These are phyloP conservation scores for Xylariaceae sp. DNA, from an alignment of 2,329 filamentous ascomycete genomes.

Conservation along the genomic window DNA sequence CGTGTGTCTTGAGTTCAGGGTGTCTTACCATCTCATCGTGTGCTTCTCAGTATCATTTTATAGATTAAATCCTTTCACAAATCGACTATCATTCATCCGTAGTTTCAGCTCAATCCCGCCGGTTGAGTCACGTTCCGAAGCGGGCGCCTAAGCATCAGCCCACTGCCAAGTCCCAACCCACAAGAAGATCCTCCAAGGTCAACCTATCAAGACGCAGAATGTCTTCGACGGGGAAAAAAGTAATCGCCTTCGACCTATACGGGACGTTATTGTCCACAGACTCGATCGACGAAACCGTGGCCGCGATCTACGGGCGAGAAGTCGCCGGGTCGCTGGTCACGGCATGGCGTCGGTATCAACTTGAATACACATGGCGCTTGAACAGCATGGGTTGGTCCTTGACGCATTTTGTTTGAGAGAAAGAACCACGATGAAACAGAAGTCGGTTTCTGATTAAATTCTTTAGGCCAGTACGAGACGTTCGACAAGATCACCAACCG, in stretches of 20 bases:
- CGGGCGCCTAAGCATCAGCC: not conserved
- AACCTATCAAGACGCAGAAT: not conserved
- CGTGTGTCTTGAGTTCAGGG: no score
- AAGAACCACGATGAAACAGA: not conserved
- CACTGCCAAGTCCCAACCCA: not conserved
- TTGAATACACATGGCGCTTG: constrained; percentile 72
- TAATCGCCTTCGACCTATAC: constrained; percentile 71
- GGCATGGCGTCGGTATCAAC: constrained; percentile 63
- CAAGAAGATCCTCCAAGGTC: not conserved
- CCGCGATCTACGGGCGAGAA: constrained; percentile 51
- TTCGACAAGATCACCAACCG: constrained; percentile 60
- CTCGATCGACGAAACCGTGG: constrained; percentile 58
- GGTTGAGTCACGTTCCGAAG: constrained; percentile 17
- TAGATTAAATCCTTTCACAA: not conserved
- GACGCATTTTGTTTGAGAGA: constrained; percentile 3
- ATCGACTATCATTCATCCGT: not conserved
- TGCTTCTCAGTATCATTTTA: not conserved
- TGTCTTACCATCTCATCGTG: not conserved
- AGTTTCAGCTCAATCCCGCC: constrained; percentile 2
- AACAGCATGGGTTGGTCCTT: constrained; percentile 63
- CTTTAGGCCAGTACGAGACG: constrained; percentile 52
- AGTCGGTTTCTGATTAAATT: constrained; percentile 3
- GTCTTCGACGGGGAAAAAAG: constrained; percentile 25
- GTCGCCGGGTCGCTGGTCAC: constrained; percentile 52
- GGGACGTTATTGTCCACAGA: constrained; percentile 69